Percentiles rank a stretch among this genome's conserved stretches.
Conservation (phyloP, 2,329 filamentous ascomycete species). For the Aspergillus sp. region DNA sequence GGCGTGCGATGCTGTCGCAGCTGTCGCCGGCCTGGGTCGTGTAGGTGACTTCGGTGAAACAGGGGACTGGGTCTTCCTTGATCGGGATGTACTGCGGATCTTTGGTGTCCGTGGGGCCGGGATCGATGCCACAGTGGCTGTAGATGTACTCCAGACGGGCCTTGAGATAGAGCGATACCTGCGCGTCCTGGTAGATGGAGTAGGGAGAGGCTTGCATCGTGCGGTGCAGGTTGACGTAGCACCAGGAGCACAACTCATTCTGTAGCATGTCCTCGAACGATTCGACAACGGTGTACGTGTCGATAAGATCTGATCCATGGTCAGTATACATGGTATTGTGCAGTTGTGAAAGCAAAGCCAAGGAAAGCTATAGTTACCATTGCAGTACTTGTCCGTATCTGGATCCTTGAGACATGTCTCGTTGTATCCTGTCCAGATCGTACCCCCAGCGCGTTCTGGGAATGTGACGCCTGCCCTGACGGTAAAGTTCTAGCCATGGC, state of each 20-base stretch:
- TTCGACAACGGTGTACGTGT: conserved; percentile 12
- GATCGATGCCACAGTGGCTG: conserved; percentile 6
- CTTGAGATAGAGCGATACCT: too few relatives aligned
- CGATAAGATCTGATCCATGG: conserved; percentile 9
- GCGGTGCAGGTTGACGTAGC: conserved; percentile 14
- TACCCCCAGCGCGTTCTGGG: too few relatives aligned
- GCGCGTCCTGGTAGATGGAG: conserved; percentile 20
- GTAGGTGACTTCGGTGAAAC: too few relatives aligned
- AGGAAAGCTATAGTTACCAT: too few relatives aligned
- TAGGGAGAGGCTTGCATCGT: conserved; percentile 25
- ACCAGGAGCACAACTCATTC: conserved; percentile 23
- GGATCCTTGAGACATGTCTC: background rate
- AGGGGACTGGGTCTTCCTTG: too few relatives aligned
- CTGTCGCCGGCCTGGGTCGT: conserved; percentile 13
- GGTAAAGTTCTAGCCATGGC: background rate
- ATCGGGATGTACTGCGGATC: conserved; percentile 9
- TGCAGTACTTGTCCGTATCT: background rate
- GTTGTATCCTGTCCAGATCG: background rate
- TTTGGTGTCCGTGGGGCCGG: background rate
- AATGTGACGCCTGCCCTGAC: background rate
- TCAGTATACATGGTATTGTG: background rate
- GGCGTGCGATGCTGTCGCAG: conserved; percentile 14
- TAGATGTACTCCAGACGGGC: conserved; percentile 3
- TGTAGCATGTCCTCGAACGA: conserved; percentile 17
- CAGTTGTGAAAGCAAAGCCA: background rate